Evolutionary conservation across 2,329 filamentous ascomycete species (phyloP), one percentile per base, ranked within the genome.

Genomic region (Xylaria digitata): DNA sequence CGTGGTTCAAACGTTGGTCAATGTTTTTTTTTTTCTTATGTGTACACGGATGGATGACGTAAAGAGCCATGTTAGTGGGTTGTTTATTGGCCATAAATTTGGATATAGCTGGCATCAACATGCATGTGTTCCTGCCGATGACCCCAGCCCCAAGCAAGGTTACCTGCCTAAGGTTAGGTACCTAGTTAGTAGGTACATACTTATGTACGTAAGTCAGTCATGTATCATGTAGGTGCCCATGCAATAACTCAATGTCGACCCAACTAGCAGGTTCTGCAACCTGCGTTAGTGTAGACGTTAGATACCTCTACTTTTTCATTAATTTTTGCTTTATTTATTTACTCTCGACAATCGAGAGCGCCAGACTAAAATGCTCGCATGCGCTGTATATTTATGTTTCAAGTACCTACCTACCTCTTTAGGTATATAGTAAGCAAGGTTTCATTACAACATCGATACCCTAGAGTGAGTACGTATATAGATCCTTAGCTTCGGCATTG

Each of bases 91-190:
- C 42, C 19, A 13, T 17, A 30, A 46, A 45, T 37, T 43, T 42
- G 9, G 9, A 11, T 45, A 46, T 15, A 11, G 17, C 58, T 62
- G 26, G 37, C 40, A 55, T 59, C 43, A 49, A 42, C 58, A 21
- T 40, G 49, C 60, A 67, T 60, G 15, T 26, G 56, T 58, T 49
- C 49, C 43, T 67, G 40, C 49, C 32, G 45, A 49, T 30, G 56
- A 45, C 59, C 57, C 60, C 34, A 50, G 58, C n/a, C 11, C 26
- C n/a, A 40, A 9, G 37, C 13, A 40, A 15, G 37, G 37, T 40
- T 40, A 40, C 32, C 32, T n/a, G n/a, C n/a, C n/a, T n/a, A n/a
- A n/a, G n/a, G n/a, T n/a, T 34, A 34, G 32, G 32, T 5, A 34
- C 4, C 26, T n/a, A 26, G 23, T 26, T 50, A 3, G 26, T 15